Evolutionary conservation across 129 eudicot genomes (phyloP).

Genomic region (Flaveria linearis): DNA sequence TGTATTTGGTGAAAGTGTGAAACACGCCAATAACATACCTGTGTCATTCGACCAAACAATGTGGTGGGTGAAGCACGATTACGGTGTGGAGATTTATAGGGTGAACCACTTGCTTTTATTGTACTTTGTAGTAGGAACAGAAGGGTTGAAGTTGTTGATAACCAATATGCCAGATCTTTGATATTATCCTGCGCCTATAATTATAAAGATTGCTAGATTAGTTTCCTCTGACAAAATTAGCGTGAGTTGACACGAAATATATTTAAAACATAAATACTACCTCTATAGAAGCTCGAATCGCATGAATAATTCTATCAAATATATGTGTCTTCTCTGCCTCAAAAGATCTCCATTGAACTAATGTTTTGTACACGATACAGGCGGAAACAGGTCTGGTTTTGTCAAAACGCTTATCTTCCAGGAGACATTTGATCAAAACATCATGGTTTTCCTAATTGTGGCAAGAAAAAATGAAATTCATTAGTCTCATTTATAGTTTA

Average conservation of each 20-base stretch:
- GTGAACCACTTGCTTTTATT: conserved; percentile 83
- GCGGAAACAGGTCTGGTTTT: conserved; percentile 93
- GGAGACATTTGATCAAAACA: conserved; percentile 76
- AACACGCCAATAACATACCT: conserved; percentile 48
- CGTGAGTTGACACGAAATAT: background rate
- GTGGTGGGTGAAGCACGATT: conserved; percentile 73
- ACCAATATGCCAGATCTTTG: conserved; percentile 83
- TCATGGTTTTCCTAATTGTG: conserved; percentile 82
- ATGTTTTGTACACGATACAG: conserved; percentile 79
- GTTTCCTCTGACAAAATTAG: conserved; percentile 9
- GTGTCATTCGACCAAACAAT: conserved; percentile 88
- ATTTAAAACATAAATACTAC: conserved; percentile 34
- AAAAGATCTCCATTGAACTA: conserved; percentile 97
- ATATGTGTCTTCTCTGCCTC: conserved; percentile 94
- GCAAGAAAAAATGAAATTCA: background rate
- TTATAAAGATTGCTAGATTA: conserved; percentile 23
- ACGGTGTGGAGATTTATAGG: conserved; percentile 65
- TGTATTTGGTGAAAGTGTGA: background rate
- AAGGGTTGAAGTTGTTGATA: conserved; percentile 89
- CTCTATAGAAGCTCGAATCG: conserved; percentile 88
- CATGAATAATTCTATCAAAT: conserved; percentile 85
- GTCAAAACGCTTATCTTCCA: conserved; percentile 83
- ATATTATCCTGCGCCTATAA: conserved; percentile 67
- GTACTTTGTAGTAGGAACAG: conserved; percentile 84
- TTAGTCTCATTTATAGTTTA: conserved; percentile 2